Evolutionary conservation across 2,329 filamentous ascomycete genomes (phyloP), one percentile per base, ranked within the genome.

Genomic region (Hymenoscyphus fraxineus): DNA sequence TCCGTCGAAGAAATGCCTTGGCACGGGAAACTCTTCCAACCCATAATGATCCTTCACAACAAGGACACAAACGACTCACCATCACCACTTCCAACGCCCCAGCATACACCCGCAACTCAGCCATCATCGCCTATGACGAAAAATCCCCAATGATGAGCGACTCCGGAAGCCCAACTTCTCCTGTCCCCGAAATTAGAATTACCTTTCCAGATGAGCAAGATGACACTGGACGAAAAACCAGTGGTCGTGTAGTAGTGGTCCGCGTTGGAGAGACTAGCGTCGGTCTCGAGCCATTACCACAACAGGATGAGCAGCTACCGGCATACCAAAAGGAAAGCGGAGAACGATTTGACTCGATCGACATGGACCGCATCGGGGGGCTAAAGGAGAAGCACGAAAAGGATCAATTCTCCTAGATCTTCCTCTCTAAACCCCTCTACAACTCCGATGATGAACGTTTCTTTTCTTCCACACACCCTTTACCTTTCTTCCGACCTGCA

Each of bases 171-270:
- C 91, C 93, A 27, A 81, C 89, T 72, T 91, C 89, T 57, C 89
- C 90, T n/a, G 85, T 98, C 35, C 95, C 95, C 22, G 91, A 98
- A 80, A 99, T 99, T 74, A 92, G 93, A 78, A 97, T 99, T 78
- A 98, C 95, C 41, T 98, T 99, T 82, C 95, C 95, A 16, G 92
- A 96, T 73, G 95, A 98, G 81, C 89, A 96, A 71, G 93, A 97
- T 75, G 91, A 92, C 70, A 81, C 86, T 62, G 94, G 94, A 71
- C 92, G 88, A 78, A 84, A 85, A 72, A 90, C 90, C 80, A 92
- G 89, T 70, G 94, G 94, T 40, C 88, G 93, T 39, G 93, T 98
- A 60, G 90, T 99, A 27, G 87, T 98, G 41, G 94, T 99, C 63
- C 87, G 92, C 61, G 92, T 98, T 60, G 93, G 93, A 67, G 95